Evolutionary conservation across 768 basidiomycete species (phyloP).

Genomic region (Hygrocybe punicea): DNA sequence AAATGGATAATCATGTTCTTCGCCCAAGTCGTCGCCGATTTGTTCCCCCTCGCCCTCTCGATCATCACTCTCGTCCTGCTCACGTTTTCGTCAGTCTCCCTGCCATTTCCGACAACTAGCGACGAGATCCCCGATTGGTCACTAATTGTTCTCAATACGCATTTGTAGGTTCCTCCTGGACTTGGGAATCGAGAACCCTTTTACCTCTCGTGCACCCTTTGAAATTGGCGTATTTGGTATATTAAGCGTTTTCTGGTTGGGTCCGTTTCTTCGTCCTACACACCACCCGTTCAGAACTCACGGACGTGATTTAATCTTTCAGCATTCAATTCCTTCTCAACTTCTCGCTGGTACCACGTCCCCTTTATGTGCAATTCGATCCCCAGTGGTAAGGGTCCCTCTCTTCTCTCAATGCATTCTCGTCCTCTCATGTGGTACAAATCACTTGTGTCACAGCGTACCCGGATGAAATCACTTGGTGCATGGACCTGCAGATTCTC

Average conservation of each 20-base stretch:
- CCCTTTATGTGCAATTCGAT: constrained; percentile 49
- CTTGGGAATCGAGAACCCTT: constrained; percentile 39
- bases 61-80: constrained; percentile 48
- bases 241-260: constrained; percentile 53
- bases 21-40: constrained; percentile 50
- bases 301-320: not conserved
- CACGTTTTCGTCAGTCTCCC: constrained; percentile 37
- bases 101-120: not conserved
- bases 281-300: not conserved
- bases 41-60: constrained; percentile 59
- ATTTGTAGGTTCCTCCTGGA: constrained; percentile 42
- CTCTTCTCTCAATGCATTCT: constrained; percentile 8
- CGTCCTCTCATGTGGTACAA: not conserved
- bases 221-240: constrained; percentile 46
- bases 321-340: constrained; percentile 62
- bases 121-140: not conserved
- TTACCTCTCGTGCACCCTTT: constrained; percentile 46
- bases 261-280: constrained; percentile 30
- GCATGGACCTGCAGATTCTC: constrained; percentile 51
- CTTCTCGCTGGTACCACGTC: constrained; percentile 50
- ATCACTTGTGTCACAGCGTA: constrained; percentile 34
- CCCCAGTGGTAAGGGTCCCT: constrained; percentile 37
- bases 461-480: constrained; percentile 48
- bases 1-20: not conserved
- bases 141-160: not conserved